Conservation (phyloP, 2,329 filamentous ascomycete species). For the Purpureocillium takamizusanense region DNA sequence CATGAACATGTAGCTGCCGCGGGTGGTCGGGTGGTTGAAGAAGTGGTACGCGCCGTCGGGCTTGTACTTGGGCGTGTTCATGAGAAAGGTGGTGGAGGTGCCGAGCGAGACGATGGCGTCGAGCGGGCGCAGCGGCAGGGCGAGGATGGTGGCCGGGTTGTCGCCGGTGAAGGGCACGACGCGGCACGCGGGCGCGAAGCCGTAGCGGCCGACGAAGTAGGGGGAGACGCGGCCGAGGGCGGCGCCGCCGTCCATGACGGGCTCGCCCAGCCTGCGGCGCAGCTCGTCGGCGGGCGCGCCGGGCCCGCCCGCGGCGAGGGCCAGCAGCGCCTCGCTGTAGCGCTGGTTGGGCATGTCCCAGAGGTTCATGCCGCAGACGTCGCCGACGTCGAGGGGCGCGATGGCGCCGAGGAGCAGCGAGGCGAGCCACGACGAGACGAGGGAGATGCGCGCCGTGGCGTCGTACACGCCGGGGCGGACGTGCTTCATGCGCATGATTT, state of each 20-base stretch:
- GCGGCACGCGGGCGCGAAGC: conserved; percentile 65
- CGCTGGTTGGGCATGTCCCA: conserved; percentile 74
- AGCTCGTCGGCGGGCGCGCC: conserved; percentile 53
- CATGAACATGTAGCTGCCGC: conserved; percentile 98
- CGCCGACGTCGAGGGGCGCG: conserved; percentile 85
- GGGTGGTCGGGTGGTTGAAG: conserved; percentile 92
- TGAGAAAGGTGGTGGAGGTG: conserved; percentile 93
- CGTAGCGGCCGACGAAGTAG: conserved; percentile 75
- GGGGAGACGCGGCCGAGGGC: conserved; percentile 64
- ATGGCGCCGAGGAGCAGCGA: conserved; percentile 79
- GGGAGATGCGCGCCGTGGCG: conserved; percentile 74
- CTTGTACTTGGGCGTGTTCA: conserved; percentile 88
- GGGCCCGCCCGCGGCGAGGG: conserved; percentile 55
- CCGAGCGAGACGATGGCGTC: conserved; percentile 94
- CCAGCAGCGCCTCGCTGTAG: conserved; percentile 69
- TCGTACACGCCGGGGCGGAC: conserved; percentile 75
- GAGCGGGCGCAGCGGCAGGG: conserved; percentile 74
- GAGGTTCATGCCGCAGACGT: conserved; percentile 94
- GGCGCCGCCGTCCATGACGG: conserved; percentile 70
- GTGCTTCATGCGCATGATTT: conserved; percentile 81
- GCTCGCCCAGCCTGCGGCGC: conserved; percentile 68
- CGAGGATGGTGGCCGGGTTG: conserved; percentile 91
- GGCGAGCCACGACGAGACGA: conserved; percentile 91
- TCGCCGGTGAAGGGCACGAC: conserved; percentile 88
- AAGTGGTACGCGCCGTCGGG: conserved; percentile 91